Evolutionary conservation across 169 alveolate species (phyloP).

Genomic region (Plasmodium adleri): DNA sequence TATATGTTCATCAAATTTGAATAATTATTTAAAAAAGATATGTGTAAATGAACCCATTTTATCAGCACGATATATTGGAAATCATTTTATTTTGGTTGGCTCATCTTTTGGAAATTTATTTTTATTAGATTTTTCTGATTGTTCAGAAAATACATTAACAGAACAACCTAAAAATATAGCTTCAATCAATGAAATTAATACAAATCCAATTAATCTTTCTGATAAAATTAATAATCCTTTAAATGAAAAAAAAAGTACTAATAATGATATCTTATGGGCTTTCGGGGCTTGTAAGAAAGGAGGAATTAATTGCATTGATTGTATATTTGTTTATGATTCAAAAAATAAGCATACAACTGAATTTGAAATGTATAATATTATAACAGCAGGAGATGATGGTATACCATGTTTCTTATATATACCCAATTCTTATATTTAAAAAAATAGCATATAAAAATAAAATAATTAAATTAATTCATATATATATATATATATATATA

Average conservation of each 20-base stretch:
- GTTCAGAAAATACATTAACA: constrained; percentile 41
- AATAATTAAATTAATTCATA: not conserved
- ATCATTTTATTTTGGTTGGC: constrained; percentile 68
- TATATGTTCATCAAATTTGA: constrained; percentile 57
- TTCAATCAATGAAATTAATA: constrained; percentile 6
- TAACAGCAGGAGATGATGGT: constrained; percentile 76
- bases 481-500: not conserved
- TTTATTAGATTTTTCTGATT: constrained; percentile 73
- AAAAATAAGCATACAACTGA: constrained; percentile 41
- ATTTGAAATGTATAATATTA: constrained; percentile 49
- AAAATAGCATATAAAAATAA: too few relatives aligned
- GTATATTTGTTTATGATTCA: constrained; percentile 60
- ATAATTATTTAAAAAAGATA: constrained; percentile 69
- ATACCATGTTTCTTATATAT: constrained; percentile 47
- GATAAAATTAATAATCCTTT: not conserved
- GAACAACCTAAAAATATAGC: constrained; percentile 19
- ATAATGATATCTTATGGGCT: constrained; percentile 71
- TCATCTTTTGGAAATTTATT: constrained; percentile 77
- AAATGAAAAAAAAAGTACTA: constrained; percentile 9
- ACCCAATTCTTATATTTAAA: constrained; percentile 43
- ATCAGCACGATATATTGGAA: constrained; percentile 71
- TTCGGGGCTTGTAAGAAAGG: constrained; percentile 74
- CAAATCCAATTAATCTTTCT: not conserved
- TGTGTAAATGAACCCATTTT: constrained; percentile 70
- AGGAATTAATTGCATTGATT: constrained; percentile 75